Evolutionary conservation across 2,329 filamentous ascomycete genomes (phyloP).

Genomic region (Paracamarosporium sp.): DNA sequence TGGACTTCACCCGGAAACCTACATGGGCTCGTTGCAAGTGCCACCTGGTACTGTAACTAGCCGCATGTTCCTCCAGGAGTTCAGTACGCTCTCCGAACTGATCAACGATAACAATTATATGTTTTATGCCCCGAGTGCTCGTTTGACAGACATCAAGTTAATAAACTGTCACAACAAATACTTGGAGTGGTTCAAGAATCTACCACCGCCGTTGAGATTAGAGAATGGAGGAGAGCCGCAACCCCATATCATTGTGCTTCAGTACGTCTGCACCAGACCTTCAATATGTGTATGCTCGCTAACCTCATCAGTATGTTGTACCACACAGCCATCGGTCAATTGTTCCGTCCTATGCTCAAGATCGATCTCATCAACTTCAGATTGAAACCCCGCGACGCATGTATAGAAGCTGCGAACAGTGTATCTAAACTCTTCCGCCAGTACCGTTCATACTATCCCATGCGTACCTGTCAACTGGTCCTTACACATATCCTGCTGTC

Average conservation of each 20-base stretch:
- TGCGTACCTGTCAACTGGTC: constrained; percentile 48
- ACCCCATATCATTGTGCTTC: constrained; percentile 74
- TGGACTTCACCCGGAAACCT: constrained; percentile 53
- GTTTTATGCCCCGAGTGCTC: constrained; percentile 73
- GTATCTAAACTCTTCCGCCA: constrained; percentile 51
- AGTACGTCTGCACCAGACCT: constrained; percentile 63
- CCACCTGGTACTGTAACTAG: constrained; percentile 28
- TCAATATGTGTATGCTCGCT: not conserved
- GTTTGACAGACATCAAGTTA: constrained; percentile 68
- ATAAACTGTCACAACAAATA: constrained; percentile 72
- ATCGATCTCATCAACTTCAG: constrained; percentile 63
- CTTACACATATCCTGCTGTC: constrained; percentile 52
- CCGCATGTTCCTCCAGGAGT: constrained; percentile 55
- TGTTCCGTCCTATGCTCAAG: constrained; percentile 77
- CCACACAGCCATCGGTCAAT: constrained; percentile 72
- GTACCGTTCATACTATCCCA: constrained; percentile 53
- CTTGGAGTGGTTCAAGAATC: constrained; percentile 72
- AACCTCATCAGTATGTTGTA: constrained; percentile 64
- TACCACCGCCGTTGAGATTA: constrained; percentile 69
- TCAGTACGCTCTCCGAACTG: constrained; percentile 75
- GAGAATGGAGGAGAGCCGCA: constrained; percentile 61
- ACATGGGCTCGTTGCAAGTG: constrained; percentile 15
- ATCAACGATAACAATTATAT: constrained; percentile 75
- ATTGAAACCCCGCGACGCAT: constrained; percentile 70
- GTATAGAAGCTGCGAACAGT: constrained; percentile 57